Evolutionary conservation across 371 early-diverging fungal species (phyloP), one percentile per base, ranked within the genome.

Genomic region (Rhizopus stolonifer): DNA sequence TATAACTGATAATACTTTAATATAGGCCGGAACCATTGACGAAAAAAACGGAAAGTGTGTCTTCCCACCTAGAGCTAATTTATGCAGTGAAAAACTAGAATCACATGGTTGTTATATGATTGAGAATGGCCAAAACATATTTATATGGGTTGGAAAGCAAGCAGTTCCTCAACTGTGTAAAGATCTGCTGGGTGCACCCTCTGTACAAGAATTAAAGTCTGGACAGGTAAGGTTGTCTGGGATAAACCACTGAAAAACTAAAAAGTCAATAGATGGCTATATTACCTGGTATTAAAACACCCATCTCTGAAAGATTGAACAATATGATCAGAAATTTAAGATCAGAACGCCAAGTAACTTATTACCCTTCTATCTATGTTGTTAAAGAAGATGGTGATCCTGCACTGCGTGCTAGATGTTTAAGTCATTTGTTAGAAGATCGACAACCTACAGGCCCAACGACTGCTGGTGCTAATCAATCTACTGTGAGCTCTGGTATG

Each of bases 351-450:
- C 54, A 53, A 33, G 39, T 56, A n/a, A 63, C 59, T 4, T 68
- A 71, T 47, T 67, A 68, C 33, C 68, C 69, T 39, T 52, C 68
- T 10, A 48, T 72, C 25, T 81, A 74, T 53, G 66, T 91, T 34
- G 81, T 89, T 23, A 85, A 80, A 61, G 92, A 91, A 65, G 91
- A 91, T 47, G 85, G 82, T n/a, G 86, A 88, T 26, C 80, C 83
- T 13, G 55, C 54, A 9, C 45, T 87, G 43, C 74, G 89, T 17
- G 61, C 71, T 68, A 57, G 67, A 77, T 85, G 89, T 64, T 52
- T 86, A 52, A 74, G 77, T 46, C 81, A 81, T 47, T 61, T 92
- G 54, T 61, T 89, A 39, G 89, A 90, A 69, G 92, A 70, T 33
- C 63, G 78, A 14, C 64, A 67, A 39, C 62, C 69, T 11, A 52